Conservation (phyloP, 1,139 yeast species). For the Taphrina populina region DNA sequence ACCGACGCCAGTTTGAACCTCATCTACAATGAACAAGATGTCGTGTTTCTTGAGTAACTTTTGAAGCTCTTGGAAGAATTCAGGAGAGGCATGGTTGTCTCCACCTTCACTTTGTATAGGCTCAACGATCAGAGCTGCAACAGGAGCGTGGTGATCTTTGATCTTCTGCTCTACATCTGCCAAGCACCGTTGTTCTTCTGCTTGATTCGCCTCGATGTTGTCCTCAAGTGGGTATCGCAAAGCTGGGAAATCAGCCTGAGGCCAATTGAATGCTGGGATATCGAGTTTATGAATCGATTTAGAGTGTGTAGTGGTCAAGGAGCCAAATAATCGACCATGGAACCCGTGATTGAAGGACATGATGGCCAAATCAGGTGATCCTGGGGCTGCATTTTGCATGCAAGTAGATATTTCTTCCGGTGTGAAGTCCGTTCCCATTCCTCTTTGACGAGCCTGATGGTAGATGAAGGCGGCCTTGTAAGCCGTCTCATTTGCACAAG, state of each 20-base stretch:
- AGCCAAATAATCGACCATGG: slow-evolving; percentile 82
- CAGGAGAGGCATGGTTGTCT: slow-evolving; percentile 75
- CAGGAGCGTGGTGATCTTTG: slow-evolving; percentile 56
- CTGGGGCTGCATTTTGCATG: slow-evolving; percentile 67
- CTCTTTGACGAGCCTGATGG: slow-evolving; percentile 62
- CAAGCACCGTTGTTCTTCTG: slow-evolving; percentile 69
- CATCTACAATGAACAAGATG: slow-evolving; percentile 71
- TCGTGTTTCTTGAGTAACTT: slow-evolving; percentile 66
- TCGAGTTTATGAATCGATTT: slow-evolving; percentile 83
- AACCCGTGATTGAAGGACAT: slow-evolving; percentile 71
- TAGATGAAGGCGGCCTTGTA: slow-evolving; percentile 81
- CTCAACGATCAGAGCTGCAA: slow-evolving; percentile 74
- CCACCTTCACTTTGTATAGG: slow-evolving; percentile 89
- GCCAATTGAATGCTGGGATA: slow-evolving; percentile 83
- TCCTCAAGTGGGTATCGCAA: slow-evolving; percentile 70
- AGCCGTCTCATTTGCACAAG: slow-evolving; percentile 81
- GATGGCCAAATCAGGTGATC: slow-evolving; percentile 66
- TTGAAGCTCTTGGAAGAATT: slow-evolving; percentile 75
- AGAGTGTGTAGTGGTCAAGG: slow-evolving; percentile 73
- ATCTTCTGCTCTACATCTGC: slow-evolving; percentile 58
- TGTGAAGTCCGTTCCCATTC: slow-evolving; percentile 53
- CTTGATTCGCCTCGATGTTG: slow-evolving; percentile 55
- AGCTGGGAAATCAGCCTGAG: slow-evolving; percentile 76
- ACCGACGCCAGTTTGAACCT: slow-evolving; percentile 85
- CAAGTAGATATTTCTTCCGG: slow-evolving; percentile 60